These are phyloP conservation scores for Pythium coloratum DNA, from an alignment of 352 stramenopile species.

Conservation along the genomic window DNA sequence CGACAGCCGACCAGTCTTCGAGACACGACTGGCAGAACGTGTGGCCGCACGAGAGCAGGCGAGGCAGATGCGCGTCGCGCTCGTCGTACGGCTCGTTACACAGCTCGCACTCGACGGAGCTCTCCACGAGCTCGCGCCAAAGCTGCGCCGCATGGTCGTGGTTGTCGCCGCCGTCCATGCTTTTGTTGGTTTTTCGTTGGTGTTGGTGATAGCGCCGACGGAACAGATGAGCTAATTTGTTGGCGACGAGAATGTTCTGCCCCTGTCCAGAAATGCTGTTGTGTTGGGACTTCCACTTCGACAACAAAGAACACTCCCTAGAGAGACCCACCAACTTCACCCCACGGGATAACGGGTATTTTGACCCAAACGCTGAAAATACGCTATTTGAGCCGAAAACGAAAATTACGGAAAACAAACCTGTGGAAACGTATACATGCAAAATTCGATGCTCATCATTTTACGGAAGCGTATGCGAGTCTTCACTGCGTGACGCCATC, in stretches of 20 bases:
- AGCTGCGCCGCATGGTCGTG: constrained; percentile 55
- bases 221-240: background rate
- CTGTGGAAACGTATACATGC: background rate
- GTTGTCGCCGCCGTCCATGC: constrained; percentile 16
- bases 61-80: constrained; percentile 62
- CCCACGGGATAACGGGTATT: background rate
- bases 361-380: background rate
- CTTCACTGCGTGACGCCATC: background rate
- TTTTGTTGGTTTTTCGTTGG: background rate
- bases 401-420: background rate
- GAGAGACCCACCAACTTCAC: constrained; percentile 7
- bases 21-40: constrained; percentile 84
- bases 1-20: constrained; percentile 56
- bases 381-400: background rate
- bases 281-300: constrained; percentile 15
- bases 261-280: background rate
- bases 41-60: constrained; percentile 73
- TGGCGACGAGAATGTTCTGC: background rate
- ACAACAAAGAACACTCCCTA: constrained; percentile 12
- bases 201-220: background rate
- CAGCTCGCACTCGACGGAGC: constrained; percentile 81
- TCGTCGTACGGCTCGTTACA: constrained; percentile 87
- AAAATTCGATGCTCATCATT: constrained; percentile 1
- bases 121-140: constrained; percentile 77
- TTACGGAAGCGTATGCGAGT: background rate